These are phyloP conservation scores for Dentiscutata heterogama DNA, from an alignment of 371 early-diverging fungal genomes.

Conservation along the genomic window DNA sequence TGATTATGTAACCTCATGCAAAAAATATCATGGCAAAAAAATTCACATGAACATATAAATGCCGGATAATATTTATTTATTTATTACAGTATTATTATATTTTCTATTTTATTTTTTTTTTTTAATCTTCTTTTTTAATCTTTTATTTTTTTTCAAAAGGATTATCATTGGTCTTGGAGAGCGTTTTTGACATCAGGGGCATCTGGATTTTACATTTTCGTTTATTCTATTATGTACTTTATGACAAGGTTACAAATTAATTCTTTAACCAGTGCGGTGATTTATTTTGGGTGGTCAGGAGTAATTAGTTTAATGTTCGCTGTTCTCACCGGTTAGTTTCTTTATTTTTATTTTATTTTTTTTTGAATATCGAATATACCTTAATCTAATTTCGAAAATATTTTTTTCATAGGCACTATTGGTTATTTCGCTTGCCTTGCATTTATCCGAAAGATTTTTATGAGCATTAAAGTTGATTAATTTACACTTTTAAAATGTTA, in stretches of 20 bases:
- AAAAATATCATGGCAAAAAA: too few species aligned
- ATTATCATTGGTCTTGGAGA: conserved; percentile 97
- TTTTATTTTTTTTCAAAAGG: conserved; percentile 50
- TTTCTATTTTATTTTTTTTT: neutral
- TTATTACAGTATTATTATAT: too few species aligned
- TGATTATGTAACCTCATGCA: neutral
- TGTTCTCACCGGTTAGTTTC: conserved; percentile 72
- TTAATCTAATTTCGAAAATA: neutral
- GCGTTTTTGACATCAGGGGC: conserved; percentile 92
- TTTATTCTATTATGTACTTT: conserved; percentile 87
- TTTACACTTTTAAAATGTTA: neutral
- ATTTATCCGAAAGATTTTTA: conserved; percentile 86
- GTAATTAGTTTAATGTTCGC: conserved; percentile 82
- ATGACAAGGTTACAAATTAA: conserved; percentile 76
- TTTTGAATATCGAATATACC: neutral
- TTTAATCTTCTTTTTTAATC: neutral
- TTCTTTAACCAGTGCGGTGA: conserved; percentile 78
- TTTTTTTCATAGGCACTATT: conserved; percentile 66
- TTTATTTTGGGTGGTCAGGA: conserved; percentile 94
- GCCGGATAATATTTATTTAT: too few species aligned
- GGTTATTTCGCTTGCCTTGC: conserved; percentile 80
- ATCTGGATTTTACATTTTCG: conserved; percentile 87
- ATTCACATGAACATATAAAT: too few species aligned
- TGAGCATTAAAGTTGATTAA: conserved; percentile 85
- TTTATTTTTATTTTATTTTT: conserved; percentile 37